Conservation (phyloP, 169 alveolate species). For the Cryptosporidium baileyi region DNA sequence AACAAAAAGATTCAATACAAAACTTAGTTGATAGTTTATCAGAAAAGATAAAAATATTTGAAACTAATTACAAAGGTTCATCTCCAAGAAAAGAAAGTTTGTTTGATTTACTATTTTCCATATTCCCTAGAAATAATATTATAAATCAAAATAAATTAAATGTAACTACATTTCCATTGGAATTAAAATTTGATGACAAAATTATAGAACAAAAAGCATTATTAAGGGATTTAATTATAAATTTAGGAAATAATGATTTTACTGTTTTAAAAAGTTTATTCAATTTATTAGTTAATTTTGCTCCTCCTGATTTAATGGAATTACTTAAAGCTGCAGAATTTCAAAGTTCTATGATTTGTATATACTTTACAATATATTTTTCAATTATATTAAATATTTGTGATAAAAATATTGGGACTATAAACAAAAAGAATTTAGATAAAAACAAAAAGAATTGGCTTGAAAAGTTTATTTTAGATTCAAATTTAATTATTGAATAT, state of each 20-base stretch:
- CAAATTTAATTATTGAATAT: slow-evolving; percentile 1
- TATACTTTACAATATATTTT: slow-evolving; percentile 28
- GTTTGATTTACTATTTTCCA: slow-evolving; percentile 10
- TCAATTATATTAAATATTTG: neutral
- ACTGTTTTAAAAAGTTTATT: neutral
- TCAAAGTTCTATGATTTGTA: slow-evolving; percentile 14
- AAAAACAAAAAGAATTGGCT: neutral
- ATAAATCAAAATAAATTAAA: neutral
- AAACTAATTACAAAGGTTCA: neutral
- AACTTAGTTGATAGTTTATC: slow-evolving; percentile 17
- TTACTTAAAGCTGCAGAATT: neutral
- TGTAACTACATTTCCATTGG: neutral
- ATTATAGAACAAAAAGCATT: slow-evolving; percentile 5
- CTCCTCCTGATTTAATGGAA: slow-evolving; percentile 24
- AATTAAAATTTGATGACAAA: neutral
- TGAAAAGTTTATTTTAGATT: neutral
- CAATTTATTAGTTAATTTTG: neutral
- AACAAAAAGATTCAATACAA: slow-evolving; percentile 4
- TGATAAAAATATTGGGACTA: neutral
- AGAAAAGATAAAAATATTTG: slow-evolving; percentile 1
- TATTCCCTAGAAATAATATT: neutral
- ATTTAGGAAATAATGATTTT: neutral
- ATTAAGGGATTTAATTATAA: slow-evolving; percentile 7
- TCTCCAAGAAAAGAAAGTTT: neutral
- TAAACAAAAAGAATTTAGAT: neutral